These are phyloP conservation scores for Blastobotrys malaysiensis DNA, from an alignment of 1,139 yeast species.

Conservation along the genomic window DNA sequence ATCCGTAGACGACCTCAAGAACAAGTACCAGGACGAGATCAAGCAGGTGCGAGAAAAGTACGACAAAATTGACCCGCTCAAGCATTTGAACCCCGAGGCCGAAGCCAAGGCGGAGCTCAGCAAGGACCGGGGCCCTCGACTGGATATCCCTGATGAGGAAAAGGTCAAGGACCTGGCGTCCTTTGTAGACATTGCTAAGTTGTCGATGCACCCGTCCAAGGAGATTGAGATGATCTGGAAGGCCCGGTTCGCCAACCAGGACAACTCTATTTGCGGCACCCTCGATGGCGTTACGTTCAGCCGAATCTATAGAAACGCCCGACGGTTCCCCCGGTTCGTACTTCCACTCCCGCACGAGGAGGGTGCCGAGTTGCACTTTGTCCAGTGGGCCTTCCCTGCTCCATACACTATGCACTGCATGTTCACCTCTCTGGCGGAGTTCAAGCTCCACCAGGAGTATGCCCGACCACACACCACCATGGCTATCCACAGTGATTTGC, in stretches of 20 bases:
- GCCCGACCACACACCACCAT: slow-evolving; percentile 95
- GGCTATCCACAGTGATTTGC: slow-evolving; percentile 78
- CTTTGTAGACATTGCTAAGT: slow-evolving; percentile 64
- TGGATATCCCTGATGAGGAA: slow-evolving; percentile 12
- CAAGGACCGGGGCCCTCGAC: slow-evolving; percentile 9
- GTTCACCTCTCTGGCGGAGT: slow-evolving; percentile 89
- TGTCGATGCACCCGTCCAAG: slow-evolving; percentile 44
- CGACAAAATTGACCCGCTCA: slow-evolving; percentile 62
- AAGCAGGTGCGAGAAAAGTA: slow-evolving; percentile 51
- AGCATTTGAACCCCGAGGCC: slow-evolving; percentile 31
- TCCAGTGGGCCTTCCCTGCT: slow-evolving; percentile 92
- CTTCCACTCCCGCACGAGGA: slow-evolving; percentile 41
- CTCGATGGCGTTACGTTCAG: slow-evolving; percentile 54
- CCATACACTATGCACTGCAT: slow-evolving; percentile 81
- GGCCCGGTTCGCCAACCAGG: slow-evolving; percentile 67
- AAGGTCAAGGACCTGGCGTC: slow-evolving; percentile 68
- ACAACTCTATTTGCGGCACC: slow-evolving; percentile 59
- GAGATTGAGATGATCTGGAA: slow-evolving; percentile 87
- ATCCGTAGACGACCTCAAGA: slow-evolving; percentile 57
- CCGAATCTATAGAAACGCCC: slow-evolving; percentile 59
- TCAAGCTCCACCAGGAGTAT: slow-evolving; percentile 81
- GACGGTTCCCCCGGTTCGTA: slow-evolving; percentile 58
- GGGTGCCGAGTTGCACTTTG: slow-evolving; percentile 78
- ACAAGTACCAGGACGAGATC: slow-evolving; percentile 56
- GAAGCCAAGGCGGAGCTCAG: slow-evolving; percentile 16